A percentile compares a stretch with the other conserved stretches of the same genome.
Evolutionary conservation across 129 eudicot species (phyloP).

Genomic region (Centrapalus pauciflorus): DNA sequence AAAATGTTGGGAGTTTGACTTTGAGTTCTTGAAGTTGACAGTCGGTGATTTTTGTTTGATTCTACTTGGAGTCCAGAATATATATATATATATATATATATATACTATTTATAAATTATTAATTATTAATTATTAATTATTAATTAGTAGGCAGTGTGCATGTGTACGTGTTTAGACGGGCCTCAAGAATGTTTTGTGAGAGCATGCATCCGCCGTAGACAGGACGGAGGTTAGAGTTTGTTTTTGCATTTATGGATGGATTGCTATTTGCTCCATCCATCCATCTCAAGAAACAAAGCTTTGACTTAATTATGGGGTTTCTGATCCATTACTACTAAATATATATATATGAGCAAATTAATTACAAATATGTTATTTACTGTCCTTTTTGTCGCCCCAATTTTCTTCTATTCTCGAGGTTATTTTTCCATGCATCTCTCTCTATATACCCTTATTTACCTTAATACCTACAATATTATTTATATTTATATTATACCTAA

Average conservation of each 20-base stretch:
- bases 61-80: slow-evolving; percentile 29
- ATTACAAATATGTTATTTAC: neutral
- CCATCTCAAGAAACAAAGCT: no score
- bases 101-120: no score
- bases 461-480: no score
- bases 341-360: neutral
- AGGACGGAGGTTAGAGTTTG: slow-evolving; percentile 19
- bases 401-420: slow-evolving; percentile 19
- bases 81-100: neutral
- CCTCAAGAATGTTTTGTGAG: slow-evolving; percentile 32
- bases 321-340: neutral
- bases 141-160: no score
- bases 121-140: no score
- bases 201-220: slow-evolving; percentile 40
- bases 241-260: slow-evolving; percentile 8
- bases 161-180: slow-evolving; percentile 1
- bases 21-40: slow-evolving; percentile 37
- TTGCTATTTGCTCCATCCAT: no score
- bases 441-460: no score
- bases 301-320: slow-evolving; percentile 26
- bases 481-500: no score
- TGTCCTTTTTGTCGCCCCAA: slow-evolving; percentile 17
- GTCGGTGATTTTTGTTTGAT: slow-evolving; percentile 38
- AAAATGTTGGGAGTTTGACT: slow-evolving; percentile 27
- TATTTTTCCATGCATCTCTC: no score